Evolutionary conservation across 345 rosid species (phyloP).

Genomic region (Citrus maxima): DNA sequence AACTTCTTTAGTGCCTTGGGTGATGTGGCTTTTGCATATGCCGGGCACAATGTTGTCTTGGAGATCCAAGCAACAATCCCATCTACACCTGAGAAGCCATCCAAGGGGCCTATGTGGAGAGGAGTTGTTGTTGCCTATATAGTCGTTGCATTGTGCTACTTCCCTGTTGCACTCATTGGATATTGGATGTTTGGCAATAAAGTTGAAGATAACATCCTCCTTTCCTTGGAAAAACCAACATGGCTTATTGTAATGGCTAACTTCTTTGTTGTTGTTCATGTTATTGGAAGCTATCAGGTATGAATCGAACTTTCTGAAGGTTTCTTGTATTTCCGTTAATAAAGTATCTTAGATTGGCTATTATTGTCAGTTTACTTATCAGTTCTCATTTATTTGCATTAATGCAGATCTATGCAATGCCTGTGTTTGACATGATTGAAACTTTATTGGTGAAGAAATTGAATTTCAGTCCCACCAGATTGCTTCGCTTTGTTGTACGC

Average conservation of each 20-base stretch:
- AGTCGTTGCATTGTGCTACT: constrained; percentile 70
- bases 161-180: constrained; percentile 71
- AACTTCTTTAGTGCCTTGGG: constrained; percentile 66
- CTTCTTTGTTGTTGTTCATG: constrained; percentile 72
- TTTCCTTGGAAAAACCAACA: constrained; percentile 51
- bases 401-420: constrained; percentile 56
- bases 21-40: constrained; percentile 70
- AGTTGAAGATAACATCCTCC: constrained; percentile 53
- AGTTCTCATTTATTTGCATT: background rate
- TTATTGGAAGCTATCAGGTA: constrained; percentile 84
- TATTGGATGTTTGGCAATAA: constrained; percentile 57
- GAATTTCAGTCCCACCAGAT: constrained; percentile 34
- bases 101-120: constrained; percentile 74
- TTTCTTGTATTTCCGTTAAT: background rate
- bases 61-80: constrained; percentile 88
- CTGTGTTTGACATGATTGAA: constrained; percentile 70
- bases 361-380: background rate
- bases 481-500: constrained; percentile 46
- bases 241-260: constrained; percentile 75
- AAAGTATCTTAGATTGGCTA: background rate
- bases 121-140: constrained; percentile 70
- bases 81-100: constrained; percentile 71
- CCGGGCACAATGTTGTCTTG: constrained; percentile 74
- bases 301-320: background rate
- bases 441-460: constrained; percentile 51